Evolutionary conservation across 2,329 filamentous ascomycete genomes (phyloP), one percentile per base, ranked within the genome.

Genomic region (Periconia sp.): DNA sequence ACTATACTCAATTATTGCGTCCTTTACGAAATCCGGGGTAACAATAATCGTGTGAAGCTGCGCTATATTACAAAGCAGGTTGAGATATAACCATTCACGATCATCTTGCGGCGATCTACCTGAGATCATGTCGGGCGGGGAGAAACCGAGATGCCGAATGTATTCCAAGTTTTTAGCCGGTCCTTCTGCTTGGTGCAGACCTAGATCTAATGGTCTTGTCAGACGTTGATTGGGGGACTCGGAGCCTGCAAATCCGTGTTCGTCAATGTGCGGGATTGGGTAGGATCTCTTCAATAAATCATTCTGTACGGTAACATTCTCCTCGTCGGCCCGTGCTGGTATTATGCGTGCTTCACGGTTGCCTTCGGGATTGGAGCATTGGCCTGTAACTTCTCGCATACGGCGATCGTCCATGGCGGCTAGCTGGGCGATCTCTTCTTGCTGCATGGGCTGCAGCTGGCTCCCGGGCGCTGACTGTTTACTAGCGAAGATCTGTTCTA

Each of bases 11-110:
- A 79, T 77, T 1, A 95, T 80, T 0, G 91, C 89, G 33, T 83
- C 83, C 53, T 89, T 86, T 37, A 94, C 85, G 63, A 93, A 92
- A 23, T 88, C 85, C 0, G 87, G 81, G 0, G 91, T 92, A 1
- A 95, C 90, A 53, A 91, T 92, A 60, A 94, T 81, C 0, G 92
- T 93, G 63, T 94, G 91, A 17, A 95, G 76, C 72, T 95, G 91
- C 0, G 91, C 91, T 78, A 95, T 82, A 64, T 88, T 92, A 67
- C 87, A 86, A 1, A 95, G 79, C 1, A 95, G 75, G 61, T 94
- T 93, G 7, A 94, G 76, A 62, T 92, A 93, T 0, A 93, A 85
- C 90, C 90, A 94, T 5, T 89, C 89, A 23, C 91, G 85, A 49
- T 88, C 86, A 0, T 85, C 81, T 14, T 82, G 79, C 11, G 85